Evolutionary conservation across 208 protist species (phyloP).

Genomic region (Acanthamoeba castellanii): DNA sequence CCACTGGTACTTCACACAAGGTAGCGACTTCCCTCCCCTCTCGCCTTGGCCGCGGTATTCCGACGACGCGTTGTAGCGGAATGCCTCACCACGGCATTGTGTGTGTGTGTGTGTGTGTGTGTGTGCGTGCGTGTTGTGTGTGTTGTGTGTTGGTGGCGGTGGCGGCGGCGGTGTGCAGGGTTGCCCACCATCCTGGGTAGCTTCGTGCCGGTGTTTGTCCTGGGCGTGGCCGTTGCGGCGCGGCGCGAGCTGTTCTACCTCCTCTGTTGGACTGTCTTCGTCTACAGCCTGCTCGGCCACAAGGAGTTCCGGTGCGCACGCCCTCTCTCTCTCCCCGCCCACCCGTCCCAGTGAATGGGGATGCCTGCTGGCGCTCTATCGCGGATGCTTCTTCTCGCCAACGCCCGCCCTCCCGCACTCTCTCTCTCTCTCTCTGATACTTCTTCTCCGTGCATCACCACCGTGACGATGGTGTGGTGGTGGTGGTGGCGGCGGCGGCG

Average conservation of each 20-base stretch:
- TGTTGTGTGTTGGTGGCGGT: constrained; percentile 93
- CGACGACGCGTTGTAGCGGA: background rate
- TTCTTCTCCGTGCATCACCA: background rate
- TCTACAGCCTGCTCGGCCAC: constrained; percentile 93
- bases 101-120: background rate
- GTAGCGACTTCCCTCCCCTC: constrained; percentile 84
- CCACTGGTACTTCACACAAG: constrained; percentile 92
- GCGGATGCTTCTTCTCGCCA: too few relatives aligned
- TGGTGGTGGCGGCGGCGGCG: too few relatives aligned
- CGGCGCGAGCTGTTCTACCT: background rate
- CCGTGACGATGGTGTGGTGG: too few relatives aligned
- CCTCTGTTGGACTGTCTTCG: constrained; percentile 83
- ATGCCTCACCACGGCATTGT: background rate
- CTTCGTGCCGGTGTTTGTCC: constrained; percentile 41
- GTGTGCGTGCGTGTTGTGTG: background rate
- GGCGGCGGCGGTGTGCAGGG: constrained; percentile 41
- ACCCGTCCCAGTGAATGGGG: too few relatives aligned
- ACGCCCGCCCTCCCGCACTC: background rate
- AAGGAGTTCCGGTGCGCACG: constrained; percentile 93
- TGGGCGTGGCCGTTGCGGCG: background rate
- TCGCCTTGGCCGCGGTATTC: constrained; percentile 80
- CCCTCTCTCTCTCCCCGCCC: too few relatives aligned
- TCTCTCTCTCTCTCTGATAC: constrained; percentile 78
- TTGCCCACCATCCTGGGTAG: constrained; percentile 88
- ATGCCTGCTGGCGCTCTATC: too few relatives aligned